phyloP scores from a whole-genome alignment of 225 moss, liverwort and hornwort genomes.

The Bryum argenteum region DNA sequence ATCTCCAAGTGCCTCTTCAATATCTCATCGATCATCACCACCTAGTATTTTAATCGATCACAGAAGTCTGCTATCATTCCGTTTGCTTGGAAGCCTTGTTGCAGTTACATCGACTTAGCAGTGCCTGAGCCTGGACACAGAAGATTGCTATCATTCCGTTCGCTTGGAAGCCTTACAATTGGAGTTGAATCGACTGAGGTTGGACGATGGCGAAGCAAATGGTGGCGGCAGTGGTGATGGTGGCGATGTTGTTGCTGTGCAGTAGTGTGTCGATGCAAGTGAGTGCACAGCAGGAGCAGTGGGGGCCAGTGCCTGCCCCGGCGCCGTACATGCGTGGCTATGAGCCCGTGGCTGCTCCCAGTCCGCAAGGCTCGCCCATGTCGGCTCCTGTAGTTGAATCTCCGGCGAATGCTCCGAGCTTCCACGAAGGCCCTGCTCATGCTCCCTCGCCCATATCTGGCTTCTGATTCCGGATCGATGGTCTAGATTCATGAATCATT shows the following conservation, averaged over 20 bases:
- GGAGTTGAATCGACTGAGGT: no score
- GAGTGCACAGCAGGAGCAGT: slow-evolving; percentile 1
- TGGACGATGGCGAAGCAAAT: slow-evolving; percentile 31
- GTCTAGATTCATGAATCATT: no score
- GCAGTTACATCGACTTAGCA: no score
- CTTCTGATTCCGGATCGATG: neutral
- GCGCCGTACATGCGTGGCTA: slow-evolving; percentile 35
- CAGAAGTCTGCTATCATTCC: no score
- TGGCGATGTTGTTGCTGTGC: slow-evolving; percentile 3
- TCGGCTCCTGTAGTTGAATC: neutral
- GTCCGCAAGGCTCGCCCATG: neutral
- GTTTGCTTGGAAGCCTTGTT: no score
- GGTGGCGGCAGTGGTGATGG: neutral
- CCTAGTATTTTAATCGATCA: no score
- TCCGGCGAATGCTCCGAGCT: slow-evolving; percentile 6
- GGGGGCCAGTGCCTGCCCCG: slow-evolving; percentile 23
- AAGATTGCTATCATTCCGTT: no score
- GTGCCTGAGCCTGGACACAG: no score
- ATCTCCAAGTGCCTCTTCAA: no score
- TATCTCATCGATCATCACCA: no score
- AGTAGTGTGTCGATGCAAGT: slow-evolving; percentile 22
- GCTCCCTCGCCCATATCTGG: slow-evolving; percentile 28
- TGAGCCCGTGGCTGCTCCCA: slow-evolving; percentile 23
- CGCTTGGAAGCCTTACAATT: no score
- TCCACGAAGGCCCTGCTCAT: neutral